Evolutionary conservation across 257 asterid genomes (phyloP).

Genomic region (Solanum chiquidenum): DNA sequence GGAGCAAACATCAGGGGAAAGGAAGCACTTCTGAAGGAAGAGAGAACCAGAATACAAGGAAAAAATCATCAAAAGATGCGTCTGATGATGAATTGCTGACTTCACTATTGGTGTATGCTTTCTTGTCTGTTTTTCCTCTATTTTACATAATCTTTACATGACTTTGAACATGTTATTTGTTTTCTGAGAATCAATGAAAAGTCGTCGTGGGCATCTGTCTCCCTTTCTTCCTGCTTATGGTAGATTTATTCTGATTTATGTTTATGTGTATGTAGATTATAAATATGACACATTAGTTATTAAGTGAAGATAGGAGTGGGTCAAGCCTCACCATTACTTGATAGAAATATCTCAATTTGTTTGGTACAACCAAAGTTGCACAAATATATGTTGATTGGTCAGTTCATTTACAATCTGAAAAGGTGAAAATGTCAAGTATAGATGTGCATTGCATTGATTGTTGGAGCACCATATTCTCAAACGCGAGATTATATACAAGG

Average conservation of each 20-base stretch:
- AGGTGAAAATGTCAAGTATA: background rate
- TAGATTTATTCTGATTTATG: background rate
- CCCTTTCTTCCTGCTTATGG: background rate
- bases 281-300: background rate
- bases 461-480: background rate
- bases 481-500: background rate
- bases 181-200: background rate
- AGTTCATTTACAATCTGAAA: background rate
- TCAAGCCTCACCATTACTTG: background rate
- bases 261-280: background rate
- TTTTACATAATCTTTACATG: background rate
- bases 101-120: conserved; percentile 39
- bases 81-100: conserved; percentile 52
- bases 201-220: background rate
- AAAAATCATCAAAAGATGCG: conserved; percentile 18
- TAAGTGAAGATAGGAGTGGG: background rate
- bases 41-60: conserved; percentile 22
- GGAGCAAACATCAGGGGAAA: conserved; percentile 36
- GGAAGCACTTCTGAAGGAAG: conserved; percentile 20
- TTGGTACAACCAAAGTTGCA: background rate
- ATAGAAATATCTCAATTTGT: background rate
- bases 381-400: background rate
- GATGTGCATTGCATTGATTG: background rate
- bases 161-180: background rate
- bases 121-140: conserved; percentile 6